Evolutionary conservation across 2,329 filamentous ascomycete species (phyloP).

Genomic region (Talaromyces sp.): DNA sequence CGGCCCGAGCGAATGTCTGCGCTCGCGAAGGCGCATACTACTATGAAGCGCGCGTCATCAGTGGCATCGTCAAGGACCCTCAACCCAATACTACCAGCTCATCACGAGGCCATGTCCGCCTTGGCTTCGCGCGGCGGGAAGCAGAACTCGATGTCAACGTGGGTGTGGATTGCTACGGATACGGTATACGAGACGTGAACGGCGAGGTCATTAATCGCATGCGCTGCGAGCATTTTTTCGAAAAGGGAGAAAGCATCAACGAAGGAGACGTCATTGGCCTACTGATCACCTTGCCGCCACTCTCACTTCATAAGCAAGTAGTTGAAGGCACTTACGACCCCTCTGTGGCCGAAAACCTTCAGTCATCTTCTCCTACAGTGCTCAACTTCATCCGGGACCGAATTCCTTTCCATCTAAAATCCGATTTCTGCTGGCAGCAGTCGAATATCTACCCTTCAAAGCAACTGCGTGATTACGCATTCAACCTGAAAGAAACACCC

Average conservation of each 20-base stretch:
- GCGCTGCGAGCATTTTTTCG: constrained; percentile 84
- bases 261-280: constrained; percentile 94
- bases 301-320: constrained; percentile 80
- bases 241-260: constrained; percentile 68
- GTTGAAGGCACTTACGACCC: constrained; percentile 85
- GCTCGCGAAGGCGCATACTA: constrained; percentile 87
- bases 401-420: constrained; percentile 89
- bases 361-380: constrained; percentile 41
- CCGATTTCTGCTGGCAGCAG: constrained; percentile 82
- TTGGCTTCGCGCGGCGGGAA: constrained; percentile 42
- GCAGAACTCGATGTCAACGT: constrained; percentile 52
- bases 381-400: constrained; percentile 89
- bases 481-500: constrained; percentile 41
- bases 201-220: constrained; percentile 94
- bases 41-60: constrained; percentile 86
- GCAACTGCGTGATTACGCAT: constrained; percentile 68
- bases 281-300: constrained; percentile 83
- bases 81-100: constrained; percentile 16
- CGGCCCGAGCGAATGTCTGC: constrained; percentile 83
- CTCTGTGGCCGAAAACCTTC: constrained; percentile 58
- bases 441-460: constrained; percentile 65
- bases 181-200: constrained; percentile 81
- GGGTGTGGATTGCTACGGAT: constrained; percentile 91
- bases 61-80: constrained; percentile 48
- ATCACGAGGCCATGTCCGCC: constrained; percentile 41